Conservation (phyloP, 257 asterid genomes). For the Solanum chilense region DNA sequence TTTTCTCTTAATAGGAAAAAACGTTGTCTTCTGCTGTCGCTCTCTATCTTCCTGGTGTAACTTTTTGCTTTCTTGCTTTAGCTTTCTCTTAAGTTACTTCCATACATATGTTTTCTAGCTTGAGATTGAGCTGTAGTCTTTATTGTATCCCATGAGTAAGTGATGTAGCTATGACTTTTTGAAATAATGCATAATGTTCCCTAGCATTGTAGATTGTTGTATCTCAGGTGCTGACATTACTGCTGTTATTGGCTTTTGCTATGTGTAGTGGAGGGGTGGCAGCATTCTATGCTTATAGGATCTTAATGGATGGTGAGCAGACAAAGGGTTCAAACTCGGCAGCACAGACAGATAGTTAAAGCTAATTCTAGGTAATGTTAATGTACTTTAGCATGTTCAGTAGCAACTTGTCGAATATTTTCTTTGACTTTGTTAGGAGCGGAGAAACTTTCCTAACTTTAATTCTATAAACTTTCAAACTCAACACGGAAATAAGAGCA, state of each 20-base stretch:
- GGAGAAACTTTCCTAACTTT: not conserved
- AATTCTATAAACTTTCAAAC: not conserved
- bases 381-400: not conserved
- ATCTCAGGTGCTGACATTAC: not conserved
- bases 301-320: slow-evolving; percentile 44
- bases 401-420: not conserved
- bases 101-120: not conserved
- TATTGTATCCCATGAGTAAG: not conserved
- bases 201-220: not conserved
- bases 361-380: not conserved
- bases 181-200: not conserved
- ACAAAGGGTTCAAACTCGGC: slow-evolving; percentile 30
- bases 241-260: not conserved
- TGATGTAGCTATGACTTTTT: not conserved
- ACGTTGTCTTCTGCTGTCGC: not conserved
- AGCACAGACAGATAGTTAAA: slow-evolving; percentile 27
- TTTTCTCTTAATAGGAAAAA: not conserved
- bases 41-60: not conserved
- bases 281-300: slow-evolving; percentile 74
- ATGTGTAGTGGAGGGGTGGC: slow-evolving; percentile 69
- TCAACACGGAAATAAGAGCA: not conserved
- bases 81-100: not conserved
- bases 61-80: not conserved
- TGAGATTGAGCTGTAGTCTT: not conserved
- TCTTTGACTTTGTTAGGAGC: not conserved